These are phyloP conservation scores for Aspergillus kassunensis DNA, from an alignment of 495 filamentous ascomycete genomes.

Conservation along the genomic window DNA sequence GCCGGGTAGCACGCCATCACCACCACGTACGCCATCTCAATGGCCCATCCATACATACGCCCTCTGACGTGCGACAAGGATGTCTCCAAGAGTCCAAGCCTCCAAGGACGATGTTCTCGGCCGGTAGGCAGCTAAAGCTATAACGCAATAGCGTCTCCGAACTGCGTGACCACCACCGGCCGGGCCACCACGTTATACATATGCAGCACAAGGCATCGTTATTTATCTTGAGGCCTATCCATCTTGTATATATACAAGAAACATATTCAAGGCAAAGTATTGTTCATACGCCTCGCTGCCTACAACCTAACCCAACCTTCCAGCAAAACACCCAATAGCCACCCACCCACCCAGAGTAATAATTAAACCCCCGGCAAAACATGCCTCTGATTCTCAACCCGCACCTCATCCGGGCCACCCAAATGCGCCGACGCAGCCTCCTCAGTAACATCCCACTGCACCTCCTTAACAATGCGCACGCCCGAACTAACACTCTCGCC, in stretches of 20 bases:
- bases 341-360: too few species aligned
- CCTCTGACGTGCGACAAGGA: too few species aligned
- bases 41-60: background rate
- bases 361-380: background rate
- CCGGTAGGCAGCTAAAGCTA: background rate
- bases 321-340: too few species aligned
- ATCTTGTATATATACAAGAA: background rate
- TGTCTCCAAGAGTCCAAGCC: too few species aligned
- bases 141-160: background rate
- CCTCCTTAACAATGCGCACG: constrained; percentile 9
- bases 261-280: too few species aligned
- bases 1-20: background rate
- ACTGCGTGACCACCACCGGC: background rate
- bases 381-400: background rate
- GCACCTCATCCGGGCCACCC: background rate
- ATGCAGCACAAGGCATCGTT: too few species aligned
- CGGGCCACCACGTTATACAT: too few species aligned
- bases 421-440: too few species aligned
- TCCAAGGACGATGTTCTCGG: too few species aligned
- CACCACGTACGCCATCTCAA: background rate
- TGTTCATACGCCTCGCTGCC: too few species aligned
- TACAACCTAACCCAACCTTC: too few species aligned
- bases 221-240: too few species aligned
- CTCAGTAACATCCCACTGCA: constrained; percentile 7
- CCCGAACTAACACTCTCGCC: background rate